phyloP scores from a whole-genome alignment of 2,329 filamentous ascomycete genomes.

The Fusarium sp. region DNA sequence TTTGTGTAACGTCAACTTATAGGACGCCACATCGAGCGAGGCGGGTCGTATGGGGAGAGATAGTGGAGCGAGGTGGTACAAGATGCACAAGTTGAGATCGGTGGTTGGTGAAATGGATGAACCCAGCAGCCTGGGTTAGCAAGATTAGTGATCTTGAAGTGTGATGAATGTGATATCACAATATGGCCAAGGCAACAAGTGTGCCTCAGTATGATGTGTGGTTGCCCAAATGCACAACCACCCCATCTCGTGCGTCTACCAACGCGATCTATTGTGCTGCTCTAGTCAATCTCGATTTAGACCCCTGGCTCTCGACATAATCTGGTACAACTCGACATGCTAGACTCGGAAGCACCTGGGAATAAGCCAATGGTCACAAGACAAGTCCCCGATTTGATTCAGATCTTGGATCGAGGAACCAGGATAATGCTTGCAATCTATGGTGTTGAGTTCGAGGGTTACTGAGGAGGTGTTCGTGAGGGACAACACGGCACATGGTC shows the following conservation, averaged over 20 bases:
- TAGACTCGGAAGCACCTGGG: constrained; percentile 26
- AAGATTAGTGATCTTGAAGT: constrained; percentile 9
- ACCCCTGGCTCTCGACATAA: constrained; percentile 41
- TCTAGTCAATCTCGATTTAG: constrained; percentile 38
- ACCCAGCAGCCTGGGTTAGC: constrained; percentile 32
- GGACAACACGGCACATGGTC: not conserved
- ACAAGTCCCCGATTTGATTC: constrained; percentile 11
- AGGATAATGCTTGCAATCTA: constrained; percentile 16
- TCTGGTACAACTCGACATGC: constrained; percentile 40
- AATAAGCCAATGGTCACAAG: constrained; percentile 28
- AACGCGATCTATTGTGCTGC: constrained; percentile 23
- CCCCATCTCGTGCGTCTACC: constrained; percentile 18
- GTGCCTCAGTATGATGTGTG: not conserved
- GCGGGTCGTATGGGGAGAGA: constrained; percentile 5
- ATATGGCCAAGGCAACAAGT: not conserved
- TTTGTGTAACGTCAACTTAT: constrained; percentile 19
- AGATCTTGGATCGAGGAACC: constrained; percentile 6
- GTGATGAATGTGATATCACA: constrained; percentile 8
- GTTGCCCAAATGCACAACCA: not conserved
- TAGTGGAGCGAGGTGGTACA: constrained; percentile 32
- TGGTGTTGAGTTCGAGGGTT: not conserved
- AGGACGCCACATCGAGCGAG: constrained; percentile 30
- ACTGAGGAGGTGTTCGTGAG: not conserved
- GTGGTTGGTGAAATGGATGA: constrained; percentile 28
- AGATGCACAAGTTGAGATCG: constrained; percentile 23